Evolutionary conservation across 2,329 filamentous ascomycete genomes (phyloP), one percentile per base, ranked within the genome.

Genomic region (Aspergillus aculeatinus): DNA sequence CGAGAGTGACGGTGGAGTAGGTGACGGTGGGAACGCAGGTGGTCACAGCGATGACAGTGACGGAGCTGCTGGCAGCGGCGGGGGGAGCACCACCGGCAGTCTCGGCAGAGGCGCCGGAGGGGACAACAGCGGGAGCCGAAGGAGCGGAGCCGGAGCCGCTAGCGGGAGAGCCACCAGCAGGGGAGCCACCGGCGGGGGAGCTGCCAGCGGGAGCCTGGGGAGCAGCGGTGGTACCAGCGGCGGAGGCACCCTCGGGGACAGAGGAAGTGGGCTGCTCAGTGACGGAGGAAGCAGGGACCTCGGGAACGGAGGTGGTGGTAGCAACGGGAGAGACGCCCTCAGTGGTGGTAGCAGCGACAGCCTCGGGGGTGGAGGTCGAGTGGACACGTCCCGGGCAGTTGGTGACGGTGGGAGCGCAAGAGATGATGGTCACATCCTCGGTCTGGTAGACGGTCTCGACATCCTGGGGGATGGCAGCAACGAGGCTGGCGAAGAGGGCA

Each of bases 381-480:
- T 60, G 58, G 62, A 58, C 53, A 42, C 29, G 49, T 44, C 68
- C 74, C 50, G 76, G 75, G 76, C 87, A 89, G 85, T 89, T 71
- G 74, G 84, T 82, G 71, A 88, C 85, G 62, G 81, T 80, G 53
- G 85, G 78, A 60, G 76, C 81, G 81, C 85, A 87, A 56, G 83
- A 85, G 75, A 83, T 87, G 82, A 88, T 79, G 77, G 85, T 88
- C 67, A 84, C 78, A 72, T 82, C 79, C 72, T 85, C 80, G 66
- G 83, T 86, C 72, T 78, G 76, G 82, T 83, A 85, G 77, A 86
- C 77, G 70, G 83, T 81, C 67, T 72, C 58, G 61, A 74, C 70
- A 60, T 68, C 71, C 61, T 70, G 67, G 63, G 73, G 74, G 60
- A 72, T 59, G 63, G 76, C 76, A 67, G 72, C 70, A 58, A 72